Conservation (phyloP, 352 stramenopile genomes). For the Nothophytophthora sp. region DNA sequence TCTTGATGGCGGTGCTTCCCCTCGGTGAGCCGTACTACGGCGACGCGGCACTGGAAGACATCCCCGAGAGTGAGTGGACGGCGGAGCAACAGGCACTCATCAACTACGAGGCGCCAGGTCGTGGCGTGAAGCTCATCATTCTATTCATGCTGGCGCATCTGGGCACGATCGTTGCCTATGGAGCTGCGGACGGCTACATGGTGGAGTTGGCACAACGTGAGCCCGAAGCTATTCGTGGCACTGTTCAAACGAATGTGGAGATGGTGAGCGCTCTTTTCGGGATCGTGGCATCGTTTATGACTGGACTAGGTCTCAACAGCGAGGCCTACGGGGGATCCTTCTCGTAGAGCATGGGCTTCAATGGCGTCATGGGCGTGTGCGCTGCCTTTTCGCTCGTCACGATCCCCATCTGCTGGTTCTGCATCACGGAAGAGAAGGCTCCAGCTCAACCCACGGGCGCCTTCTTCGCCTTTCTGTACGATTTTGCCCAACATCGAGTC, state of each 20-base stretch:
- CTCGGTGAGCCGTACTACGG: conserved; percentile 45
- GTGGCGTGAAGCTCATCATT: conserved; percentile 37
- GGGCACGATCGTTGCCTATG: conserved; percentile 41
- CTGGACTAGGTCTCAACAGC: conserved; percentile 43
- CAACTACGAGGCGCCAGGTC: conserved; percentile 30
- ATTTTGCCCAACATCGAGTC: conserved; percentile 38
- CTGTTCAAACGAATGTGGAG: conserved; percentile 36
- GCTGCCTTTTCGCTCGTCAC: conserved; percentile 24
- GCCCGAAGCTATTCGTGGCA: conserved; percentile 32
- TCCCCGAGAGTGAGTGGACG: conserved; percentile 19
- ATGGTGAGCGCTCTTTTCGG: conserved; percentile 20
- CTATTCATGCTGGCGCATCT: conserved; percentile 53
- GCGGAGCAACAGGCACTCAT: conserved; percentile 28
- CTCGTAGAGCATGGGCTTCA: conserved; percentile 38
- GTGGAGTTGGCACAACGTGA: conserved; percentile 55
- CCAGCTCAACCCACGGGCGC: conserved; percentile 3
- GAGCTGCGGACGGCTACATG: conserved; percentile 39
- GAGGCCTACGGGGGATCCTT: conserved; percentile 43
- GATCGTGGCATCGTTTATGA: conserved; percentile 39
- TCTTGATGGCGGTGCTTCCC: conserved; percentile 39
- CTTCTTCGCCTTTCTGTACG: conserved; percentile 29
- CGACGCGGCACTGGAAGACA: conserved; percentile 23
- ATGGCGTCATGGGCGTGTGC: conserved; percentile 37
- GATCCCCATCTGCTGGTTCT: conserved; percentile 38
- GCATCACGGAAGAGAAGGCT: conserved; percentile 33